Evolutionary conservation across 73 alveolate species (phyloP).

Genomic region (Blepharisma stoltei): DNA sequence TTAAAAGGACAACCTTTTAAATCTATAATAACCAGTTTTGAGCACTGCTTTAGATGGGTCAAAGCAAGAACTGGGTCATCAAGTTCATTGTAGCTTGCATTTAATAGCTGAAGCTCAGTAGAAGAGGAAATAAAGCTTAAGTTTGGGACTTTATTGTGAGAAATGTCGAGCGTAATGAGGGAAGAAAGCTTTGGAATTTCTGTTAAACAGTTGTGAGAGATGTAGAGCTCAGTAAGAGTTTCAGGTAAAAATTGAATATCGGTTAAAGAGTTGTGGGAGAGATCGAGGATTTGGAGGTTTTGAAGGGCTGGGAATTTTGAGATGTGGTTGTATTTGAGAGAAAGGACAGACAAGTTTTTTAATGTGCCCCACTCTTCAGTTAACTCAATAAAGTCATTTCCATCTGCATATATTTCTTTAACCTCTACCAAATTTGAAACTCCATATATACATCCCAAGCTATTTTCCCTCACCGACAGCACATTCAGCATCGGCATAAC

Average conservation of each 20-base stretch:
- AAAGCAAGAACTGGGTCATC: neutral
- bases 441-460: neutral
- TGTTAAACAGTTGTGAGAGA: conserved; percentile 16
- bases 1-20: conserved; percentile 24
- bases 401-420: neutral
- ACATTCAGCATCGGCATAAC: neutral
- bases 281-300: neutral
- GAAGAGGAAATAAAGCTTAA: neutral
- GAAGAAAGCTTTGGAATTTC: conserved; percentile 16
- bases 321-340: neutral
- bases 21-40: neutral
- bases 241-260: neutral
- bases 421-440: neutral
- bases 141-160: neutral
- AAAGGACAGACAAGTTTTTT: neutral
- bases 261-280: conserved; percentile 7
- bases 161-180: neutral
- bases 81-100: neutral
- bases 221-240: neutral
- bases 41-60: neutral
- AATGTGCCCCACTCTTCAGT: neutral
- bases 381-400: neutral
- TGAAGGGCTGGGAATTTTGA: conserved; percentile 13
- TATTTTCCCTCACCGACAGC: neutral
- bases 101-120: neutral